Evolutionary conservation across 495 filamentous ascomycete genomes (phyloP), one percentile per base, ranked within the genome.

Genomic region (Daldinia grandis): DNA sequence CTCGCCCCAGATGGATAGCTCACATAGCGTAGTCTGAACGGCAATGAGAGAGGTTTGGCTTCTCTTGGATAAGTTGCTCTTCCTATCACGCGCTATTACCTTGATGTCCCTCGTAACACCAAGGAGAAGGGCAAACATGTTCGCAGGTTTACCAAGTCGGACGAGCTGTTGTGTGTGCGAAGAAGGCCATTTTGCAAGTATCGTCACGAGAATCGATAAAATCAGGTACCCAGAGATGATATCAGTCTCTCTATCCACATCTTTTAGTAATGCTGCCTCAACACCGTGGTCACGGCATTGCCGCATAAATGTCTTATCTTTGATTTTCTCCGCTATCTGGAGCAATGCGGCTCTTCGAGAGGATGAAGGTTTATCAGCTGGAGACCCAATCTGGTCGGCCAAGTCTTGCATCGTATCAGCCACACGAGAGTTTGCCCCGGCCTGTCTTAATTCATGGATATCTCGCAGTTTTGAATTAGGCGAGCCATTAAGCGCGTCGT

Each of bases 391-490:
- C 64, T 96, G 92, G 62, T 96, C 93, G 64, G 97, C 84, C 9
- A 97, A 83, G 55, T 92, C 89, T 72, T 95, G 92, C 57, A 96
- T 85, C 54, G 93, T 91, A 69, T 93, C 88, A 6, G 90, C 80
- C 62, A 96, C 94, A 19, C 93, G 90, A 54, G 88, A 90, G 76
- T 94, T 96, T 24, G 90, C 89, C 7, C 95, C 95, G 40, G 93
- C 89, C 69, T 93, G 91, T 67, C 94, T 87, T 47, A 99, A 83
- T 76, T 99, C 95, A 74, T 98, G 94, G 35, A 98, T 91, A 62
- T 75, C 59, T 31, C 71, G 70, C 4, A 77, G 71, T 55, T 77
- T 77, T 28, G 75, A 77, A 68, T 90, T 95, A 54, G 91, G 88
- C 63, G 97, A 89, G 56, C 86, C 81, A 14, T 83, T 85, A 47